Base-by-base conservation (phyloP, 1,284 basidiomycete species). In the Trametes polyzona region DNA sequence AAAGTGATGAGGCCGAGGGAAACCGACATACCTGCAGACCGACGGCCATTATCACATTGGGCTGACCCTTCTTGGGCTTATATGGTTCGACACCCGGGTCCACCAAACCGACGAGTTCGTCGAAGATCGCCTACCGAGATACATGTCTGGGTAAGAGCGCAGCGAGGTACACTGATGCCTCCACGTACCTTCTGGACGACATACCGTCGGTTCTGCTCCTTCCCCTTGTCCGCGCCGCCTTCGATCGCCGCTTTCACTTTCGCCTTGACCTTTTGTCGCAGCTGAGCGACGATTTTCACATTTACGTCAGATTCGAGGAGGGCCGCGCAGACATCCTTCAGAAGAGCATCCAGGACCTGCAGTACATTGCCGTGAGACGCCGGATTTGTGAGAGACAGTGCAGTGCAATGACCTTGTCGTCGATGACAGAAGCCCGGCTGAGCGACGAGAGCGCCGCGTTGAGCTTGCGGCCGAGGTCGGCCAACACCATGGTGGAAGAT, bases 241-340 rank as follows among this genome's bases (percentile, higher is more conserved):
- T 96, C 94, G 47, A 93, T 69, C 9, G 86, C 76, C 9, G 87
- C 82, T 68, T 93, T 88, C 52, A 94, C 92, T 69, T 92, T 95
- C 19, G 84, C 80, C 77, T 93, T 96, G 71, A 98, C 95, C 71
- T 95, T 94, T 63, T 90, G 87, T 62, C 96, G 84, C 55, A 98
- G 76, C 53, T 87, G 85, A 9, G 93, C 84, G 24, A 98, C 97
- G 21, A 99, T 86, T 72, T 96, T 96, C 67, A 99, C 96, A 71
- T 99, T 99, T 59, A 99, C 96, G 76, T 99, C 97, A 26, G 95
- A 91, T 76, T 98, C 95, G 50, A 99, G 84, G 44, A 99, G 79
- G 2, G 96, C 97, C 24, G 93, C 83, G 61, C 93, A 95, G 63
- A 99, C 93, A 74, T 96, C 93, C 76, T 98, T 99, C 64, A 99